Evolutionary conservation across 768 basidiomycete species (phyloP).

Genomic region (Kwoniella mangroviensis): DNA sequence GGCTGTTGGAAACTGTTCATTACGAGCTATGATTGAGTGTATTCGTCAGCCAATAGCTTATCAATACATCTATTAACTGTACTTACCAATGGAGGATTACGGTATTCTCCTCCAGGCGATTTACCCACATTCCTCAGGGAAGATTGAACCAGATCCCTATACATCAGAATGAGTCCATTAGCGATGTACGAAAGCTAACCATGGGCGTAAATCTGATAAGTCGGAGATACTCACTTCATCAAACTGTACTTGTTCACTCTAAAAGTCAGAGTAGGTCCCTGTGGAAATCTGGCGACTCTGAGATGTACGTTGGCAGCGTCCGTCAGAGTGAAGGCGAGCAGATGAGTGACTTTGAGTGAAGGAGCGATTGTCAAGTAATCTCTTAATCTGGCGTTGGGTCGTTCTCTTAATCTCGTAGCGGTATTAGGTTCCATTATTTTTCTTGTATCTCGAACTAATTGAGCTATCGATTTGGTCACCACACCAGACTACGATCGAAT

Average conservation of each 20-base stretch:
- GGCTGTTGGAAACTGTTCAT: constrained; percentile 69
- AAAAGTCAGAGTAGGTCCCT: constrained; percentile 93
- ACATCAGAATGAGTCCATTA: neutral
- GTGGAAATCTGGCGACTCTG: constrained; percentile 81
- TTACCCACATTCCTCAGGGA: constrained; percentile 55
- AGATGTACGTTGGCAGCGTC: constrained; percentile 67
- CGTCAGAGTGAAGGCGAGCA: constrained; percentile 88
- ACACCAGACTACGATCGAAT: constrained; percentile 68
- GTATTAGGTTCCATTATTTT: constrained; percentile 99
- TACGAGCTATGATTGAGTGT: constrained; percentile 74
- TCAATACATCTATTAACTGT: no score
- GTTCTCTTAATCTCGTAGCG: constrained; percentile 87
- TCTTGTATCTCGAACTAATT: constrained; percentile 89
- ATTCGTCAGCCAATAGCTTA: no score
- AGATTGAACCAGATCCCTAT: constrained; percentile 56
- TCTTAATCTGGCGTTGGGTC: constrained; percentile 74
- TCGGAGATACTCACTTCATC: constrained; percentile 63
- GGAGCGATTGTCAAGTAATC: constrained; percentile 93
- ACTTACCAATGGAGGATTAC: constrained; percentile 86
- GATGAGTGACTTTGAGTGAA: constrained; percentile 84
- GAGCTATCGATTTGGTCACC: constrained; percentile 81
- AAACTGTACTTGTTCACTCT: constrained; percentile 89
- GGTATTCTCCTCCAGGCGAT: constrained; percentile 63
- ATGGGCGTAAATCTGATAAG: neutral
- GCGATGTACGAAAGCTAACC: neutral